These are phyloP conservation scores for Boletellus deceptivus DNA, from an alignment of 1,284 basidiomycete species.

Conservation along the genomic window DNA sequence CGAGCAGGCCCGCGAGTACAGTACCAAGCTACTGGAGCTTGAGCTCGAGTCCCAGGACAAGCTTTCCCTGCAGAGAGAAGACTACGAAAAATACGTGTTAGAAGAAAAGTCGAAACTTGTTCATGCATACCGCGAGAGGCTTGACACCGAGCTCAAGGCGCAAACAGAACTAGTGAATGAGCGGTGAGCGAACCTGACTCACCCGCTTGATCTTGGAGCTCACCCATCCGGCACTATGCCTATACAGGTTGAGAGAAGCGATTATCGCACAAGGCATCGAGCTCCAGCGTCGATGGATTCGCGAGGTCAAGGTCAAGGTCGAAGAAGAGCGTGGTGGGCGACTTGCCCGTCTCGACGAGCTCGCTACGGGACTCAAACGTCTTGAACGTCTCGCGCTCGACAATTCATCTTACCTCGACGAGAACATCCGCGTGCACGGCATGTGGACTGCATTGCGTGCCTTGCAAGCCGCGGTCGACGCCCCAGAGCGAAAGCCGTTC, in stretches of 20 bases:
- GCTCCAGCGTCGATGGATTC: conserved; percentile 94
- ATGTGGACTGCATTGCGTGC: conserved; percentile 77
- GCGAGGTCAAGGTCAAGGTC: conserved; percentile 93
- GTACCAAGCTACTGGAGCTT: conserved; percentile 75
- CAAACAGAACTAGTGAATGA: conserved; percentile 95
- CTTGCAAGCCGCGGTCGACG: conserved; percentile 55
- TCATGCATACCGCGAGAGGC: conserved; percentile 80
- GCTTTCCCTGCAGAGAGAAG: conserved; percentile 83
- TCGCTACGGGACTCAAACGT: conserved; percentile 86
- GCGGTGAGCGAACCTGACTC: conserved; percentile 50
- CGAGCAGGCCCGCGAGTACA: conserved; percentile 83
- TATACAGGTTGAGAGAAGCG: conserved; percentile 81
- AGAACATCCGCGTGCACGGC: conserved; percentile 84
- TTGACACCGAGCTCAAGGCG: conserved; percentile 82
- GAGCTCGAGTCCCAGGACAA: conserved; percentile 85
- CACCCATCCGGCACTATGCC: background rate
- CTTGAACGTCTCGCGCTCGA: conserved; percentile 90
- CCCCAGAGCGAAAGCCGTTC: conserved; percentile 73
- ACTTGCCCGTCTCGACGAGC: conserved; percentile 91
- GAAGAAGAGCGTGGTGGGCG: conserved; percentile 97
- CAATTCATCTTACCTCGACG: conserved; percentile 86
- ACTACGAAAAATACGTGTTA: conserved; percentile 82
- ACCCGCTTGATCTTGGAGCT: background rate
- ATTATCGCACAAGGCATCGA: conserved; percentile 97
- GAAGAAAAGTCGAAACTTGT: conserved; percentile 76